Percentiles rank a stretch among this genome's conserved stretches.
These are phyloP conservation scores for Rutstroemia sp. DNA, from an alignment of 2,329 filamentous ascomycete species.

Conservation along the genomic window DNA sequence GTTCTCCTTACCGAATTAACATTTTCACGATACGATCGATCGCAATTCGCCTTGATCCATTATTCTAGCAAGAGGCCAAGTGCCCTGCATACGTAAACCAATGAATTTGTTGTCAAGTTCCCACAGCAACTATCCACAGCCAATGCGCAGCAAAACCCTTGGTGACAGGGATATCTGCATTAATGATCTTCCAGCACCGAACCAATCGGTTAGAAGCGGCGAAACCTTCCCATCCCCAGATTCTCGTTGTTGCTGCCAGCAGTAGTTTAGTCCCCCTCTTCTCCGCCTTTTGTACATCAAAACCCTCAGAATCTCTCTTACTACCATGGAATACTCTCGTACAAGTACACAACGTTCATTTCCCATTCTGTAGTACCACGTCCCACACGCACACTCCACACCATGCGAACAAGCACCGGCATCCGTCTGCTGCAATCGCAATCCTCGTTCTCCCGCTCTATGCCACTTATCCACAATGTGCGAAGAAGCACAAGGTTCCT, in stretches of 20 bases:
- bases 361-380: conserved; percentile 1
- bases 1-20: background rate
- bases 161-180: no score
- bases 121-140: background rate
- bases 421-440: background rate
- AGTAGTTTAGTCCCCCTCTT: background rate
- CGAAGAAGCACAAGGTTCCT: background rate
- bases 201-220: conserved; percentile 2
- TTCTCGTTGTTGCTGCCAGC: background rate
- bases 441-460: background rate
- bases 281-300: background rate
- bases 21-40: background rate
- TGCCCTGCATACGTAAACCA: background rate
- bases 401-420: conserved; percentile 2
- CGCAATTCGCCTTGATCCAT: background rate
- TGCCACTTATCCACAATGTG: background rate
- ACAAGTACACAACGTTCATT: background rate
- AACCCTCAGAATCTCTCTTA: background rate
- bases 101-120: background rate
- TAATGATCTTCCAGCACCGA: background rate
- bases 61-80: background rate
- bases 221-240: background rate
- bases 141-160: no score
- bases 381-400: background rate
- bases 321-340: background rate